A percentile compares a stretch with the other conserved stretches of the same genome.
Evolutionary conservation across 768 basidiomycete species (phyloP).

Genomic region (Suillus bovinus): DNA sequence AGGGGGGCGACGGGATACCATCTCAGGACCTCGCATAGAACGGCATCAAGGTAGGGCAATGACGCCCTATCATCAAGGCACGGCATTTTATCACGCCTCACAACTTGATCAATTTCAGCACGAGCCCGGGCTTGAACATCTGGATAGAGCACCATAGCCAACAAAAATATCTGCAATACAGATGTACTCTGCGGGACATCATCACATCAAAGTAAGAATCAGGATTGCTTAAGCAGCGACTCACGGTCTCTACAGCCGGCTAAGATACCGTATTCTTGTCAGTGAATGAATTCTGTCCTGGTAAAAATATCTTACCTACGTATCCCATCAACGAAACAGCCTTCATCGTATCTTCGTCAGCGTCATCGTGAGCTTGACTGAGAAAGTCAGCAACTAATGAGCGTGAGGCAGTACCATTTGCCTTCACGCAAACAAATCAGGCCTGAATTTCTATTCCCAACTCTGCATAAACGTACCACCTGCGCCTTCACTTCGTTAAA

Average conservation of each 20-base stretch:
- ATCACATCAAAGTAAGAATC: background rate
- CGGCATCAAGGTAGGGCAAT: constrained; percentile 26
- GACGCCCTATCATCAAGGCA: constrained; percentile 11
- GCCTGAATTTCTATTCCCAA: background rate
- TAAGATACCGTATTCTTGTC: background rate
- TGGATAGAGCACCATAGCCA: constrained; percentile 32
- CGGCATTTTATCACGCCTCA: constrained; percentile 11
- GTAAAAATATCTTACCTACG: background rate
- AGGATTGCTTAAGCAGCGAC: background rate
- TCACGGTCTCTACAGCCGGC: constrained; percentile 6
- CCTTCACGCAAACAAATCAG: background rate
- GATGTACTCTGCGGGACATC: too few species aligned
- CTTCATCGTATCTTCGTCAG: background rate
- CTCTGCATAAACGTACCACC: background rate
- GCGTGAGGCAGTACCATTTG: background rate
- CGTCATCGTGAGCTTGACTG: background rate
- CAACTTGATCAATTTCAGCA: constrained; percentile 28
- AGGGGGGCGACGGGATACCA: constrained; percentile 26
- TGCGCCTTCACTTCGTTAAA: background rate
- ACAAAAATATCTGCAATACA: constrained; percentile 25
- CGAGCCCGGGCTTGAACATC: constrained; percentile 28
- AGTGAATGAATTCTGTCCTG: background rate
- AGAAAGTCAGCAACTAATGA: background rate
- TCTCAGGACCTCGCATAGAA: constrained; percentile 21
- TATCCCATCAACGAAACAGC: too few species aligned